Evolutionary conservation across 1,284 basidiomycete genomes (phyloP).

Genomic region (Fomes fomentarius): DNA sequence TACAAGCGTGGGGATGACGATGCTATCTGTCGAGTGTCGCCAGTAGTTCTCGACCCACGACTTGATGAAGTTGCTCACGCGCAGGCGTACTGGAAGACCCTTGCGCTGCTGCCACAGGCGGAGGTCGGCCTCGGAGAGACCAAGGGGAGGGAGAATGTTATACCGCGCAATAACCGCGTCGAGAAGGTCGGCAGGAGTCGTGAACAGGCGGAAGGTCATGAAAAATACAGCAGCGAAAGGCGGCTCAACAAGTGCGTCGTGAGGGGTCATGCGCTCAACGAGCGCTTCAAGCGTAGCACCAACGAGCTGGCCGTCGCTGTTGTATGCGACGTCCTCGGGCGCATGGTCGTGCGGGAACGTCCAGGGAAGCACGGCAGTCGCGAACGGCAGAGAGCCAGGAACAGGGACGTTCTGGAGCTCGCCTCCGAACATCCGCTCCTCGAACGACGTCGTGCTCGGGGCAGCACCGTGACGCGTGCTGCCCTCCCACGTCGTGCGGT

Average conservation of each 20-base stretch:
- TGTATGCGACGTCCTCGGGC: constrained; percentile 86
- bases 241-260: constrained; percentile 86
- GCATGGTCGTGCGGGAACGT: constrained; percentile 73
- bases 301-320: constrained; percentile 86
- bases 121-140: constrained; percentile 65
- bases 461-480: constrained; percentile 35
- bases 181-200: constrained; percentile 77
- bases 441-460: constrained; percentile 37
- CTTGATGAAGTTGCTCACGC: constrained; percentile 92
- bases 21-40: constrained; percentile 70
- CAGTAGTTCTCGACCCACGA: constrained; percentile 93
- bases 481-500: constrained; percentile 60
- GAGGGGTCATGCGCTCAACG: constrained; percentile 96
- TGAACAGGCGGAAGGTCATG: constrained; percentile 95
- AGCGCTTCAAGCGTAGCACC: constrained; percentile 90
- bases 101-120: constrained; percentile 85
- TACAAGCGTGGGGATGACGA: constrained; percentile 59
- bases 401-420: constrained; percentile 52
- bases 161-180: constrained; percentile 82
- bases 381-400: constrained; percentile 22
- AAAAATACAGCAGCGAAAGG: constrained; percentile 91
- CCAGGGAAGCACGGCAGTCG: constrained; percentile 51
- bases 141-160: constrained; percentile 67
- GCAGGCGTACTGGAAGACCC: constrained; percentile 84
- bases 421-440: constrained; percentile 58